Conservation (phyloP, 129 eudicot species). For the Centrapalus pauciflorus region DNA sequence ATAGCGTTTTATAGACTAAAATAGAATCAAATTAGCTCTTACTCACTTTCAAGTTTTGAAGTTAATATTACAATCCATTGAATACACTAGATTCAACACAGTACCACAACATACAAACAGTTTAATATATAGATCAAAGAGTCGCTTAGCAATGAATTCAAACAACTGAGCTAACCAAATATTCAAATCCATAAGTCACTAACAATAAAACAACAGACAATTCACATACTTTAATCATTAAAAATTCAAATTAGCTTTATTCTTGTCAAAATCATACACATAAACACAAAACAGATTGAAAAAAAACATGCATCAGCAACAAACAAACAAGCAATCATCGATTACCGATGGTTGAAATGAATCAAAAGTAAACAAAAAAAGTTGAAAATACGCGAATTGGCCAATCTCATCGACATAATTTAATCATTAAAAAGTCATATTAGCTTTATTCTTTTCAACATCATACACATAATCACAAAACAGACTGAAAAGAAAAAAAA, state of each 20-base stretch:
- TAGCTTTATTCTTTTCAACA: too few species aligned
- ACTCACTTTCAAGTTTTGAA: background rate
- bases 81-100: background rate
- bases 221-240: background rate
- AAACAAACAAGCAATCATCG: background rate
- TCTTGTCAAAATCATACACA: background rate
- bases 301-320: background rate
- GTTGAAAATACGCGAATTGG: too few species aligned
- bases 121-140: background rate
- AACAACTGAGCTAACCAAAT: background rate
- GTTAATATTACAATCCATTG: background rate
- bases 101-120: background rate
- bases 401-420: too few species aligned
- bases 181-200: constrained; percentile 1
- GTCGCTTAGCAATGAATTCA: background rate
- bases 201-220: background rate
- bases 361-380: too few species aligned
- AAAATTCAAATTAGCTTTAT: background rate
- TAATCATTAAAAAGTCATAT: too few species aligned
- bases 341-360: background rate
- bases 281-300: background rate
- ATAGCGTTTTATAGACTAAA: too few species aligned
- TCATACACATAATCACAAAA: background rate
- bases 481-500: background rate
- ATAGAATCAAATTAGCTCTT: background rate